These are phyloP conservation scores for Russula sp. DNA, from an alignment of 768 basidiomycete species.

Conservation along the genomic window DNA sequence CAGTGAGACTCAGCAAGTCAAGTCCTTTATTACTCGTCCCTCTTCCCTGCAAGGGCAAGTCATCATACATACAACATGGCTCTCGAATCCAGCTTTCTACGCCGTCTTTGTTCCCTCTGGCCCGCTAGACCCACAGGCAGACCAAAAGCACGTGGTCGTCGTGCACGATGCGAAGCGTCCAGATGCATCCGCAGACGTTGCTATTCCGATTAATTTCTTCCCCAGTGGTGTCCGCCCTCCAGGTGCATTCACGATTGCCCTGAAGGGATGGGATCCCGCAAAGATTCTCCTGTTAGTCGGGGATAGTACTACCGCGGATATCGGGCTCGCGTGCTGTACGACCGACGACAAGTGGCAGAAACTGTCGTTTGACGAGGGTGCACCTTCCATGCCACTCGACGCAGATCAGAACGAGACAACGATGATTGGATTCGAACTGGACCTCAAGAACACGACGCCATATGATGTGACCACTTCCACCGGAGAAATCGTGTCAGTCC, in stretches of 20 bases:
- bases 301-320: slow-evolving; percentile 48
- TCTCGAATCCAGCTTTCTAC: slow-evolving; percentile 63
- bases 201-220: slow-evolving; percentile 36
- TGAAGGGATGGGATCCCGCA: slow-evolving; percentile 42
- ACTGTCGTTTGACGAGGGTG: slow-evolving; percentile 44
- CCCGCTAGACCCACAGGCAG: slow-evolving; percentile 34
- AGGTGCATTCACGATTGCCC: slow-evolving; percentile 36
- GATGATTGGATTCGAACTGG: slow-evolving; percentile 56
- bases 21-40: slow-evolving; percentile 53
- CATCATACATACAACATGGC: slow-evolving; percentile 56
- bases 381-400: slow-evolving; percentile 59
- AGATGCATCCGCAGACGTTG: slow-evolving; percentile 33
- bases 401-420: slow-evolving; percentile 65
- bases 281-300: slow-evolving; percentile 41
- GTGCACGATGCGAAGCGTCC: slow-evolving; percentile 40
- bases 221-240: slow-evolving; percentile 44
- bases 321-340: slow-evolving; percentile 39
- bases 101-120: slow-evolving; percentile 53
- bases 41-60: slow-evolving; percentile 43
- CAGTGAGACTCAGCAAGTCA: slow-evolving; percentile 45
- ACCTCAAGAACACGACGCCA: slow-evolving; percentile 49
- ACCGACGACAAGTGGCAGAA: slow-evolving; percentile 39
- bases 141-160: slow-evolving; percentile 39
- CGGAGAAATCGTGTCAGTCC: slow-evolving; percentile 38
- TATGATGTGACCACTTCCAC: slow-evolving; percentile 36